phyloP scores from a whole-genome alignment of 768 basidiomycete genomes.

The Cystobasidium ongulense region DNA sequence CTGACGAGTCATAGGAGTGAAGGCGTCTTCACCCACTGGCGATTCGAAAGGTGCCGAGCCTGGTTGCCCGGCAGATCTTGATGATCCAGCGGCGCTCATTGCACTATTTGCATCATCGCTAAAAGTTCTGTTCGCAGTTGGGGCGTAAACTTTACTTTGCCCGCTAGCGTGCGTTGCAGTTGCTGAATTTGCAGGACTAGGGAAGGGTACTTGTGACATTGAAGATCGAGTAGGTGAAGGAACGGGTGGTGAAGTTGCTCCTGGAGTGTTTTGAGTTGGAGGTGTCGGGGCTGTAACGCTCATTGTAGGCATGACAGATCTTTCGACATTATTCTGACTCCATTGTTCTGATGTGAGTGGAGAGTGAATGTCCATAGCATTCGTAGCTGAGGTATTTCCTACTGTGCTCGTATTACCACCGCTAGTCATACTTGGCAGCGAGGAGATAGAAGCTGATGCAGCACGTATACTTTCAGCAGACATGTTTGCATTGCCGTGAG shows the following conservation, averaged over 20 bases:
- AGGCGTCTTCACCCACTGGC: constrained; percentile 7
- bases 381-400: background rate
- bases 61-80: background rate
- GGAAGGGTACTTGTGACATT: background rate
- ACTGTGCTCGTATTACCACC: background rate
- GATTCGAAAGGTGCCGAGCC: background rate
- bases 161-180: background rate
- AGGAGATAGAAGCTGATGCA: background rate
- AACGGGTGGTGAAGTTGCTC: background rate
- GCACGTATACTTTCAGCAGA: background rate
- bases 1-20: constrained; percentile 23
- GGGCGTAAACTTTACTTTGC: background rate
- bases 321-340: constrained; percentile 6
- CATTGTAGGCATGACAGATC: constrained; percentile 12
- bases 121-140: background rate
- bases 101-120: background rate
- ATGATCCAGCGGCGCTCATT: background rate
- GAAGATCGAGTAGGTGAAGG: background rate
- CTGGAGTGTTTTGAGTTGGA: background rate
- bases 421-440: background rate
- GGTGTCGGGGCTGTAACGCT: constrained; percentile 17
- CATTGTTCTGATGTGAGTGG: constrained; percentile 24
- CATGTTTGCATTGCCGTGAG: background rate
- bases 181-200: background rate
- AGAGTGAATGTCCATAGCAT: constrained; percentile 8